These are phyloP conservation scores for Solanum tarijense DNA, from an alignment of 257 asterid genomes.

Conservation along the genomic window DNA sequence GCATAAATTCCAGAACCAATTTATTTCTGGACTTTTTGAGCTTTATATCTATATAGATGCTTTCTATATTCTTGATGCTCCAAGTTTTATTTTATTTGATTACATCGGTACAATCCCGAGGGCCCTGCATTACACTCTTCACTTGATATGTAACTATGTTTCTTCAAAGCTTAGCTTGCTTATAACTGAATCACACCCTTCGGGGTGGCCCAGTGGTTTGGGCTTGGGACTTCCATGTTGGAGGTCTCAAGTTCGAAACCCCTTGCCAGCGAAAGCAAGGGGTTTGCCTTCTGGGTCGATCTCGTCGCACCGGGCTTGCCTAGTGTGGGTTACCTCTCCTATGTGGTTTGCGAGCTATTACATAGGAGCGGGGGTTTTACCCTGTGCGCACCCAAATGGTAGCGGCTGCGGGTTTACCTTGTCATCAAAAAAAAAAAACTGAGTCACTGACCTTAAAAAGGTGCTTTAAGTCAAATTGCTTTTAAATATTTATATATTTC, in stretches of 20 bases:
- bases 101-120: not conserved
- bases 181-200: not conserved
- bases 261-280: too few relatives aligned
- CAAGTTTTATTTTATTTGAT: not conserved
- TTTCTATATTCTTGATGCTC: not conserved
- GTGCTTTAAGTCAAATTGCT: not conserved
- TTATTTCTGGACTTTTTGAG: not conserved
- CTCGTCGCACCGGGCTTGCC: too few relatives aligned
- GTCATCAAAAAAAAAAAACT: not conserved
- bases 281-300: too few relatives aligned
- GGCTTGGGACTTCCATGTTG: too few relatives aligned
- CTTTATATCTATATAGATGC: not conserved
- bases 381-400: too few relatives aligned
- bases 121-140: not conserved
- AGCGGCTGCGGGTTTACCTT: too few relatives aligned
- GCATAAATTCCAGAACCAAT: not conserved
- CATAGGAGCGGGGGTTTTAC: too few relatives aligned
- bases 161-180: not conserved
- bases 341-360: too few relatives aligned
- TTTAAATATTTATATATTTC: not conserved
- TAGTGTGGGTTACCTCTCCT: too few relatives aligned
- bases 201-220: too few relatives aligned
- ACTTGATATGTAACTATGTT: not conserved
- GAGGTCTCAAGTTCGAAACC: too few relatives aligned
- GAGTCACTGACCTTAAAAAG: not conserved